Evolutionary conservation across 2,329 filamentous ascomycete species (phyloP).

Genomic region (Stemphylium vesicarium): DNA sequence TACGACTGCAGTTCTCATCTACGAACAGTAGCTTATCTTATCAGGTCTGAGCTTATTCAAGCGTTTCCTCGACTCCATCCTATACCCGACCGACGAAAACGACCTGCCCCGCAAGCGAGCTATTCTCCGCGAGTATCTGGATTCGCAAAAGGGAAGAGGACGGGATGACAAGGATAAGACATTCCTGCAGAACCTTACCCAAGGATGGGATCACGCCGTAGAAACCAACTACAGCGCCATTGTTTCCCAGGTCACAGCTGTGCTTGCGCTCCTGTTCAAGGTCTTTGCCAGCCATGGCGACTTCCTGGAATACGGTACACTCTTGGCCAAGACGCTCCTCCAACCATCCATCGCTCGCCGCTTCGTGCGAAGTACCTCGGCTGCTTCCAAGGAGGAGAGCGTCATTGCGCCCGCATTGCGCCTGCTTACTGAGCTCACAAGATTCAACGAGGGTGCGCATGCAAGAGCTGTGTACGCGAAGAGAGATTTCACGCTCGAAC

Average conservation of each 20-base stretch:
- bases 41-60: slow-evolving; percentile 73
- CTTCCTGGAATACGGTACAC: slow-evolving; percentile 74
- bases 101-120: slow-evolving; percentile 56
- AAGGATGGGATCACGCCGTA: slow-evolving; percentile 84
- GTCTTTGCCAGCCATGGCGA: slow-evolving; percentile 76
- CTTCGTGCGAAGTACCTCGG: slow-evolving; percentile 77
- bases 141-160: slow-evolving; percentile 59
- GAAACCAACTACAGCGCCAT: slow-evolving; percentile 81
- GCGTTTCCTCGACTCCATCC: slow-evolving; percentile 68
- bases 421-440: slow-evolving; percentile 82
- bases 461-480: slow-evolving; percentile 79
- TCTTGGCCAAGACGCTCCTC: slow-evolving; percentile 80
- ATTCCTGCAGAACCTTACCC: slow-evolving; percentile 79
- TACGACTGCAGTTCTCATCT: not conserved
- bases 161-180: slow-evolving; percentile 63
- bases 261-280: slow-evolving; percentile 81
- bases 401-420: slow-evolving; percentile 88
- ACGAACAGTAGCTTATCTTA: slow-evolving; percentile 14
- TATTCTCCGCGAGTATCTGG: slow-evolving; percentile 74
- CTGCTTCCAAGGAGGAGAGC: slow-evolving; percentile 82
- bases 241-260: slow-evolving; percentile 79
- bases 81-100: slow-evolving; percentile 62
- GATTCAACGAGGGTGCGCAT: slow-evolving; percentile 82
- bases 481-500: slow-evolving; percentile 74
- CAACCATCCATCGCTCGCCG: slow-evolving; percentile 82